Conservation (phyloP, 495 filamentous ascomycete species). For the Daldinia grandis region DNA sequence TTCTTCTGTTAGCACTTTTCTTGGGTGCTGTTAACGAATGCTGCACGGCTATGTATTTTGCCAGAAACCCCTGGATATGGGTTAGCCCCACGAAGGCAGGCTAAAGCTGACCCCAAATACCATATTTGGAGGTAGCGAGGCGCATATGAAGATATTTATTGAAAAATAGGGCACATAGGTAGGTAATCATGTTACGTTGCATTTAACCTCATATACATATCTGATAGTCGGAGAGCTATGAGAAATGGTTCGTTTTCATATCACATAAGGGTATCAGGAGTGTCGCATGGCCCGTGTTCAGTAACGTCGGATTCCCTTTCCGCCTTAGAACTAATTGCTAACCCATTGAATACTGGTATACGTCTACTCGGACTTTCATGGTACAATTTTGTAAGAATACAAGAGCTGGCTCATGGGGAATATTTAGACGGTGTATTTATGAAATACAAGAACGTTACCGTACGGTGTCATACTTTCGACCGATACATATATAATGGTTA, state of each 20-base stretch:
- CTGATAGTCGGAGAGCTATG: not conserved
- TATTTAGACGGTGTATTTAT: not conserved
- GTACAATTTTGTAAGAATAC: not conserved
- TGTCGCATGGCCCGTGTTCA: too few species aligned
- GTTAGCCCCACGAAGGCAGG: slow-evolving; percentile 2
- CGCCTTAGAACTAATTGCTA: too few species aligned
- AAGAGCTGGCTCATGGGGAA: not conserved
- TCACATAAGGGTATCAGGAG: not conserved
- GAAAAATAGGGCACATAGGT: not conserved
- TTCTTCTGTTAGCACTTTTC: not conserved
- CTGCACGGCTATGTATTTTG: slow-evolving; percentile 27
- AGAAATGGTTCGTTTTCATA: not conserved
- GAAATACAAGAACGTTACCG: not conserved
- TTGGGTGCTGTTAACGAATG: not conserved
- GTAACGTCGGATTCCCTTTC: not conserved
- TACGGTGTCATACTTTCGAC: not conserved
- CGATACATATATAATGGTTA: not conserved
- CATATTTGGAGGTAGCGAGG: not conserved
- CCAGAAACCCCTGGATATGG: slow-evolving; percentile 19
- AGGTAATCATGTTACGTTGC: not conserved
- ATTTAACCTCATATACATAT: not conserved
- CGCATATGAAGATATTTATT: not conserved
- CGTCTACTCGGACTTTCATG: too few species aligned
- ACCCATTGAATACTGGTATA: too few species aligned
- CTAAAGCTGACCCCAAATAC: slow-evolving; percentile 19